Evolutionary conservation across 2,329 filamentous ascomycete genomes (phyloP), one percentile per base, ranked within the genome.

Genomic region (Nemania diffusa): DNA sequence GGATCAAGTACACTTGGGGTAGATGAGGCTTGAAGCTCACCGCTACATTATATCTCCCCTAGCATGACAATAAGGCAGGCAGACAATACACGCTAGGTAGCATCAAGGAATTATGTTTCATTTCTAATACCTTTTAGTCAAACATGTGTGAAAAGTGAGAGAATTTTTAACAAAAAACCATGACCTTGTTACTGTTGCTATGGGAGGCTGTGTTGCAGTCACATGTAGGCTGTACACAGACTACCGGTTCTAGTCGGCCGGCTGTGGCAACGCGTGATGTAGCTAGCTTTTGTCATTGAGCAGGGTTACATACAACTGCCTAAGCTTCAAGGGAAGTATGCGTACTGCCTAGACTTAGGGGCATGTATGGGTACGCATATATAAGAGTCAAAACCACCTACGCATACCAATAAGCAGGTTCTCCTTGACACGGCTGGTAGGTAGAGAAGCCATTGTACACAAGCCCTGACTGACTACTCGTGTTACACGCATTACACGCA

Each of bases 21-120:
- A 57, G 65, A 53, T 51, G 52, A 32, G 40, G 15, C n/a, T 24
- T 22, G 34, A 50, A 57, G 46, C 46, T 57, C 57, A 57, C 37
- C 29, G 57, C 55, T 27, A 53, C 40, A 17, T 26, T 26, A 22
- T 26, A 44, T 27, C 40, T 40, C 48, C 56, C 52, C 42, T 62
- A 65, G 63, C 65, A 70, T 70, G 71, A 66, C 67, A 68, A 63
- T 26, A 68, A 52, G 46, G 57, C 55, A 72, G 63, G 58, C 67
- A 72, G 59, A 65, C 69, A 73, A 72, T 73, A 76, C 68, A 76
- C 71, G 69, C 65, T 74, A 76, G 72, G 70, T 75, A 76, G 72
- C 74, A 73, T 72, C 62, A 73, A 69, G 71, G 69, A 71, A 58
- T 56, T 53, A 7, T 63, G 57, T 73, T 64, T 66, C 69, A 64